Evolutionary conservation across 768 basidiomycete species (phyloP).

Genomic region (Phylloporus arenicola): DNA sequence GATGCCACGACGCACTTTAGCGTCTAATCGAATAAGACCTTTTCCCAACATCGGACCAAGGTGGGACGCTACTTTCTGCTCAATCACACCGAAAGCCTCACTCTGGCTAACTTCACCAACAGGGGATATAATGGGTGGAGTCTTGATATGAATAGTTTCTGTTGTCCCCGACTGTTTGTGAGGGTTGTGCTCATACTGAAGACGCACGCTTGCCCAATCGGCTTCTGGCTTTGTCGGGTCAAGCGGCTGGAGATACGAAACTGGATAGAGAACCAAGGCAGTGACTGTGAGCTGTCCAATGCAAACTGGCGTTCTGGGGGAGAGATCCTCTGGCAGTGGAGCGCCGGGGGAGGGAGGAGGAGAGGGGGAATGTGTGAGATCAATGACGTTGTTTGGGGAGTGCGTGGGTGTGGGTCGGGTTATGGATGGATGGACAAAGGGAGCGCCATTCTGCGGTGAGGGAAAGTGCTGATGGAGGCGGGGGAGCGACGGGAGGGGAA

Average conservation of each 20-base stretch:
- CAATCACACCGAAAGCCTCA: conserved; percentile 77
- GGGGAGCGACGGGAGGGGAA: conserved; percentile 39
- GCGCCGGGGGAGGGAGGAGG: conserved; percentile 37
- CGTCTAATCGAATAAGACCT: conserved; percentile 76
- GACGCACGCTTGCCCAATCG: conserved; percentile 66
- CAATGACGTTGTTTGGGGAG: conserved; percentile 56
- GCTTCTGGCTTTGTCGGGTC: conserved; percentile 38
- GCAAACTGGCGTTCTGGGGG: conserved; percentile 81
- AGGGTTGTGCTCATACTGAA: conserved; percentile 65
- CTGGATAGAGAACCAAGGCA: conserved; percentile 81
- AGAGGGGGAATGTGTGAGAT: conserved; percentile 65
- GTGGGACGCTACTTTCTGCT: conserved; percentile 75
- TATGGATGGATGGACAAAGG: conserved; percentile 19
- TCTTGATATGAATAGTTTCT: conserved; percentile 77
- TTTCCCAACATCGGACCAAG: conserved; percentile 82
- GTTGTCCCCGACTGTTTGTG: conserved; percentile 42
- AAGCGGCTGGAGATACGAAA: conserved; percentile 54
- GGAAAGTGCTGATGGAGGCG: conserved; percentile 19
- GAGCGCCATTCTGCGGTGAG: conserved; percentile 21
- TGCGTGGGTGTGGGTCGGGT: conserved; percentile 20
- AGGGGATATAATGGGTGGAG: conserved; percentile 47
- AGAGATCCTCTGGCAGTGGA: conserved; percentile 50
- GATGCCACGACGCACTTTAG: conserved; percentile 63
- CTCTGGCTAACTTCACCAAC: conserved; percentile 52
- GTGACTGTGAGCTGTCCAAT: conserved; percentile 82